Percentiles rank a stretch among this genome's conserved stretches.
These are phyloP conservation scores for Cynanchum wilfordii DNA, from an alignment of 257 asterid genomes.

Conservation along the genomic window DNA sequence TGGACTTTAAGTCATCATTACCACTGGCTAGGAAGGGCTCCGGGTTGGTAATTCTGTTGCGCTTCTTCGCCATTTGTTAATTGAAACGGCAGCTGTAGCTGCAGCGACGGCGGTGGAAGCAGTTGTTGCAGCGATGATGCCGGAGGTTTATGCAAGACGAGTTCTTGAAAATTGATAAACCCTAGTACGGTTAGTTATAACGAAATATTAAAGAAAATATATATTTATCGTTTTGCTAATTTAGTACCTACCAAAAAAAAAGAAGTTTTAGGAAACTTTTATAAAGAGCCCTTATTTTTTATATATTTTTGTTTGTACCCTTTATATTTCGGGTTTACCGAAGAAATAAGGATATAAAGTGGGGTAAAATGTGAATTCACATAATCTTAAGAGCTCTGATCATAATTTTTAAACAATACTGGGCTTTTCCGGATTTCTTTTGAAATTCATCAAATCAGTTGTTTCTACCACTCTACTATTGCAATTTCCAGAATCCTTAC, in stretches of 20 bases:
- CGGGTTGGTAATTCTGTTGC: constrained; percentile 65
- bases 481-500: not conserved
- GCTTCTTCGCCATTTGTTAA: constrained; percentile 64
- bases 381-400: not conserved
- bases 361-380: not conserved
- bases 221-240: no score
- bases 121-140: not conserved
- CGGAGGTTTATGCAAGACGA: not conserved
- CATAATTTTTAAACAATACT: not conserved
- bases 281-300: not conserved
- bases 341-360: not conserved
- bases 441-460: not conserved
- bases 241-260: no score
- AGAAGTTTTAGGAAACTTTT: not conserved
- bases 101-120: not conserved
- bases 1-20: constrained; percentile 36
- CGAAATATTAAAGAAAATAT: not conserved
- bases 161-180: constrained; percentile 5
- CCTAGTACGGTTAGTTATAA: not conserved
- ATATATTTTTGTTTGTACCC: not conserved
- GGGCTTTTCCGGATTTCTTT: not conserved
- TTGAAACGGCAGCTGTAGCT: not conserved
- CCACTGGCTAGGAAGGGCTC: constrained; percentile 55
- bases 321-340: not conserved
- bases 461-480: not conserved